phyloP scores from a whole-genome alignment of 164 flowering plant genomes.

The Vitis amurensis region DNA sequence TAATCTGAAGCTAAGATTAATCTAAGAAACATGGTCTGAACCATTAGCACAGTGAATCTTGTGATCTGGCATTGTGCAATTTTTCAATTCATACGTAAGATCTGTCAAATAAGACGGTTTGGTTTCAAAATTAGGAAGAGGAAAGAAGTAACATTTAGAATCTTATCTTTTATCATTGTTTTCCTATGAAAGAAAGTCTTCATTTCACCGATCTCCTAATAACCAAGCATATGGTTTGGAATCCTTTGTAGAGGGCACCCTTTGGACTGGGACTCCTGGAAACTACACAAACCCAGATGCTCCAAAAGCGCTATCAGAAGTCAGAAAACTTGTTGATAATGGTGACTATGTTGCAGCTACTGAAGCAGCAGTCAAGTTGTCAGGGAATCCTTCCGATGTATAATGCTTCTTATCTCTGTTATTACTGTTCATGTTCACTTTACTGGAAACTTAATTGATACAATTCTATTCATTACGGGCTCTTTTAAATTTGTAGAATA shows the following conservation, averaged over 20 bases:
- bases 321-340: conserved; percentile 73
- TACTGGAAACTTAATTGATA: neutral
- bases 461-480: too few species aligned
- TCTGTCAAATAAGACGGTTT: too few species aligned
- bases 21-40: neutral
- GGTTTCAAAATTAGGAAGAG: too few species aligned
- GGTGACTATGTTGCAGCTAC: conserved; percentile 74
- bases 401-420: conserved; percentile 15
- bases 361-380: conserved; percentile 54
- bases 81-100: too few species aligned
- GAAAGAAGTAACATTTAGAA: too few species aligned
- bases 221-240: neutral
- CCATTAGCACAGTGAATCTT: neutral
- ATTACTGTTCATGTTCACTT: neutral
- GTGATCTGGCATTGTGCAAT: too few species aligned
- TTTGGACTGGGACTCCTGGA: conserved; percentile 93
- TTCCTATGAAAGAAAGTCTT: too few species aligned
- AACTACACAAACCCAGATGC: conserved; percentile 67
- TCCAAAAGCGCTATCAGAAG: conserved; percentile 61
- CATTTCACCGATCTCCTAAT: neutral
- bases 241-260: conserved; percentile 57
- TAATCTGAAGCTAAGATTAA: too few species aligned
- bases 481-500: too few species aligned
- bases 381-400: conserved; percentile 71
- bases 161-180: too few species aligned